Base-by-base conservation (phyloP, 139 green algal species). In the Yamagishiella unicocca region DNA sequence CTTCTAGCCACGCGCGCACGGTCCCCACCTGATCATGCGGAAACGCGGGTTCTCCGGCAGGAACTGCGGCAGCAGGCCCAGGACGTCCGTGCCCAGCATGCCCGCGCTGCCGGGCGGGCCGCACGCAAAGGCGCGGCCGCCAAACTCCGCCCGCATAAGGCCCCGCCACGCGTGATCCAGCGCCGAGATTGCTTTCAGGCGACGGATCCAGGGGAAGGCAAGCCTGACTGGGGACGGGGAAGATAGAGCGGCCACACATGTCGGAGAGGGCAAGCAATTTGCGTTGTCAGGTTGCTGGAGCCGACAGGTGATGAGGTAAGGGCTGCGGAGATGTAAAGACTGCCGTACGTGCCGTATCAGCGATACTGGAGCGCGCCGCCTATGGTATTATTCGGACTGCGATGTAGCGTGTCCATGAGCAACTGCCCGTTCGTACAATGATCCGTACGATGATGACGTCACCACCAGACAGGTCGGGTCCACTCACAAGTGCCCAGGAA, bases 181-280 rank as follows among this genome's bases (percentile, higher is more conserved):
- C n/a, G 92, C 90, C 5, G 88, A 93, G 61, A 95, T 70, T 79
- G 83, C 91, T 3, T 87, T 78, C 88, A 95, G 82, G 35, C 80
- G 84, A 29, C 64, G 67, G 25, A 90, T 45, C 80, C 89, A 89
- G 1, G 42, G 42, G 45, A 89, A 50, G 27, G 53, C 66, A 31
- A 89, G 68, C 53, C 19, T 14, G 61, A 66, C 79, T 85, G 79
- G 1, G 12, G 8, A 31, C 3, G 40, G 2, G 64, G 64, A 72
- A 29, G 35, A 46, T 58, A 58, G 12, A 17, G 50, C 50, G 17
- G 17, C 50, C 50, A 58, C 12, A n/a, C n/a, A n/a, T n/a, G n/a
- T n/a, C n/a, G n/a, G n/a, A n/a, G n/a, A n/a, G n/a, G n/a, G n/a
- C n/a, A n/a, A n/a, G n/a, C n/a, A n/a, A n/a, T n/a, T n/a, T n/a